phyloP scores from a whole-genome alignment of 176 grass and related monocot species.

The Triticum timopheevii region DNA sequence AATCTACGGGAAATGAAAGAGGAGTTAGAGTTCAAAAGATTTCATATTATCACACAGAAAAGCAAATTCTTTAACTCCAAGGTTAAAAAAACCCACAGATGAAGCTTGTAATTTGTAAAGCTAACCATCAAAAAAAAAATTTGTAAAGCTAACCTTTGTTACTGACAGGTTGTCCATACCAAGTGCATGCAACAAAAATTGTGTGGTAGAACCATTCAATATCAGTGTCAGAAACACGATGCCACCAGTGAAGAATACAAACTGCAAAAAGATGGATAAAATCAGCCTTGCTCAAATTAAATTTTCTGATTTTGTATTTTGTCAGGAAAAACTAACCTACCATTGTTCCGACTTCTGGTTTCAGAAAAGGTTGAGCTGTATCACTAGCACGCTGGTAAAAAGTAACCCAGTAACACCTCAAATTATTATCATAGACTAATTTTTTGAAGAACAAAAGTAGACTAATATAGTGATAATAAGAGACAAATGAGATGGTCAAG shows the following conservation, averaged over 20 bases:
- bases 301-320: background rate
- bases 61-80: background rate
- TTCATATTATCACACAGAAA: background rate
- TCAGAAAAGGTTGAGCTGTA: slow-evolving; percentile 53
- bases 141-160: slow-evolving; percentile 57
- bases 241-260: slow-evolving; percentile 96
- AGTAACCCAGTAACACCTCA: slow-evolving; percentile 26
- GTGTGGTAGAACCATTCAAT: slow-evolving; percentile 86
- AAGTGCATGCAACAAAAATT: slow-evolving; percentile 67
- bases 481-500: background rate
- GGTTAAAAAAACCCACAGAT: background rate
- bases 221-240: slow-evolving; percentile 86
- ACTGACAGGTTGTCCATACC: slow-evolving; percentile 70
- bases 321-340: slow-evolving; percentile 35
- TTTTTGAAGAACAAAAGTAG: background rate
- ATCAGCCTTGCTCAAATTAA: slow-evolving; percentile 24
- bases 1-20: background rate
- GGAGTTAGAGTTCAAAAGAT: background rate
- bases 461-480: slow-evolving; percentile 20
- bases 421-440: background rate
- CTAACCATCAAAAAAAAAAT: too few species aligned
- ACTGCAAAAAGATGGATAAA: slow-evolving; percentile 41
- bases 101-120: background rate
- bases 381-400: slow-evolving; percentile 57
- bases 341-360: slow-evolving; percentile 73